A percentile compares a stretch with the other conserved stretches of the same genome.
These are phyloP conservation scores for Ambispora gerdemannii DNA, from an alignment of 192 early-diverging fungal species.

Conservation along the genomic window DNA sequence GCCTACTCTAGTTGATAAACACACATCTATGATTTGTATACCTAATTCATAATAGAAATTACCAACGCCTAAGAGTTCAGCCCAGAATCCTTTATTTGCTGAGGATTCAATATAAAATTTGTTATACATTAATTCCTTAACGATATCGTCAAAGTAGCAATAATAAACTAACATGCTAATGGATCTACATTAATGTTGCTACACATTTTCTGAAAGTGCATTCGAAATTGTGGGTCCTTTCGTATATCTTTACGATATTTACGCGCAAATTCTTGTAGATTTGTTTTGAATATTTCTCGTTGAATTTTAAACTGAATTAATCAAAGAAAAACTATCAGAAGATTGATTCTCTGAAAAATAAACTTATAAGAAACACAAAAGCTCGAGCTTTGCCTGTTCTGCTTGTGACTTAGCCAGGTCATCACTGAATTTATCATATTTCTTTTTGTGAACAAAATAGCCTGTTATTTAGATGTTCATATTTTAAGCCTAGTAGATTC, in stretches of 20 bases:
- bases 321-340: not conserved
- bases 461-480: too few relatives aligned
- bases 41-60: conserved; percentile 97
- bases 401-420: not conserved
- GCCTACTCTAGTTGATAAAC: conserved; percentile 73
- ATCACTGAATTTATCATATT: not conserved
- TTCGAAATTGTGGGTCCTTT: conserved; percentile 79
- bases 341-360: not conserved
- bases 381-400: not conserved
- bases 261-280: conserved; percentile 83
- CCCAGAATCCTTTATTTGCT: conserved; percentile 96
- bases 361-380: not conserved
- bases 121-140: not conserved
- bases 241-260: conserved; percentile 87
- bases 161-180: conserved; percentile 64
- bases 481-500: too few relatives aligned
- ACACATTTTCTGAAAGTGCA: conserved; percentile 93
- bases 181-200: conserved; percentile 92
- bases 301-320: conserved; percentile 59
- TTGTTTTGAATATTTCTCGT: conserved; percentile 69
- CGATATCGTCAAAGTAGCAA: not conserved
- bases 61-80: conserved; percentile 88
- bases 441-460: too few relatives aligned
- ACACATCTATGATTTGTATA: conserved; percentile 90
- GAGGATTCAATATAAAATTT: conserved; percentile 23